A percentile compares a stretch with the other conserved stretches of the same genome.
phyloP scores from a whole-genome alignment of 148 eudicot species.

The Talinum fruticosum region DNA sequence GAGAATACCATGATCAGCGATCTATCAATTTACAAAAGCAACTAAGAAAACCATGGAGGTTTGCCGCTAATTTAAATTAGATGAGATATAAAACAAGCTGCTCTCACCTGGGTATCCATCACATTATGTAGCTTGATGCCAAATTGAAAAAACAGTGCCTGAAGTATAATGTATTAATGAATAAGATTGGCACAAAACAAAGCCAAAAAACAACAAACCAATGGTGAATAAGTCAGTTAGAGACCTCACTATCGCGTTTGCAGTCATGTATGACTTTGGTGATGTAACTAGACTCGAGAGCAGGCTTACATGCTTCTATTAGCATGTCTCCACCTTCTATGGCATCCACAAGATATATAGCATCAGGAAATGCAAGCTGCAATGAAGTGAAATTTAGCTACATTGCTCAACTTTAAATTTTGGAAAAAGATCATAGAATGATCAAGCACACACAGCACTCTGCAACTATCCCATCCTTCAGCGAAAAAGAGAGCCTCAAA shows the following conservation, averaged over 20 bases:
- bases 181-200: constrained; percentile 3
- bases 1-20: background rate
- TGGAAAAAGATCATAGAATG: background rate
- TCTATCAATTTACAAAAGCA: background rate
- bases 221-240: constrained; percentile 20
- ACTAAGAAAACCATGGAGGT: background rate
- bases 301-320: constrained; percentile 93
- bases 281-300: constrained; percentile 80
- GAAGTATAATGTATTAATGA: constrained; percentile 17
- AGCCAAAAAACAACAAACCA: background rate
- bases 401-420: background rate
- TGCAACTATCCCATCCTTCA: background rate
- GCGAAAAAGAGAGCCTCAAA: background rate
- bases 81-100: constrained; percentile 7
- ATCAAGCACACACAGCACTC: background rate
- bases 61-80: background rate
- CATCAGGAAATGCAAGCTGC: constrained; percentile 96
- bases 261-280: constrained; percentile 98
- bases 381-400: constrained; percentile 14
- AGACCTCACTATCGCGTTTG: constrained; percentile 98
- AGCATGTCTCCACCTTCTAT: constrained; percentile 72
- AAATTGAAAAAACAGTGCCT: constrained; percentile 89
- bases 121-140: constrained; percentile 91
- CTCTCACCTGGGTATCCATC: constrained; percentile 87
- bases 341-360: constrained; percentile 87